Base-by-base conservation (phyloP, 2,329 filamentous ascomycete genomes). In the Exophiala calicioides region DNA sequence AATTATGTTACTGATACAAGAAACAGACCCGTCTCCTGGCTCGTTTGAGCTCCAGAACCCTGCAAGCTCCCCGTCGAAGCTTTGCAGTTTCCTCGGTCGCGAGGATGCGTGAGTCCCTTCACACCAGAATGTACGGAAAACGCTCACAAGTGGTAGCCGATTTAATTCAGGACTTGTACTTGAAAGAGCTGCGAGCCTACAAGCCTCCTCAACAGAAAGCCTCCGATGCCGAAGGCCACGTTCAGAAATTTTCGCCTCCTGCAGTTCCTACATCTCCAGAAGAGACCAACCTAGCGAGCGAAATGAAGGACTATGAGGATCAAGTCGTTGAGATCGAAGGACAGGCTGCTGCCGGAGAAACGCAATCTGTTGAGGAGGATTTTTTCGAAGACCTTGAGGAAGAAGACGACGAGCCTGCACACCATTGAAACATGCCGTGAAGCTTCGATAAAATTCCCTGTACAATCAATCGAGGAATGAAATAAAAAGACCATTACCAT, bases 101-200 rank as follows among this genome's bases (percentile, higher is more conserved):
- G 65, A 77, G 80, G 67, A 76, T 79, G 76, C 80, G 81, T 83
- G 76, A 65, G 68, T 71, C 61, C 64, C 29, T 27, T 13, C 18
- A 15, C 12, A 12, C 24, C 2, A 9, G 7, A 24, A 12, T 12
- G 8, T 16, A 10, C 9, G 27, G 29, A 34, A 26, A 20, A 9
- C 34, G 36, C 50, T 52, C n/a, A 52, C 35, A 18, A 23, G 5
- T 18, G 57, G 27, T 67, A 97, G 93, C 88, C 82, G 93, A 98
- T 73, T 83, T 95, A 65, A 88, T 98, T 63, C 93, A 97, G 76
- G 91, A 97, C 70, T 82, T 98, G 67, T 98, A 98, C 80, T 84
- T 98, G 62, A 86, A 85, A 72, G 90, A 97, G 75, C 84, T 98
- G 68, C 93, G 91, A 77, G 82, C 83, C 73, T 97, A 95, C 86